Evolutionary conservation across 2,329 filamentous ascomycete species (phyloP).

Genomic region (Claviceps sp.): DNA sequence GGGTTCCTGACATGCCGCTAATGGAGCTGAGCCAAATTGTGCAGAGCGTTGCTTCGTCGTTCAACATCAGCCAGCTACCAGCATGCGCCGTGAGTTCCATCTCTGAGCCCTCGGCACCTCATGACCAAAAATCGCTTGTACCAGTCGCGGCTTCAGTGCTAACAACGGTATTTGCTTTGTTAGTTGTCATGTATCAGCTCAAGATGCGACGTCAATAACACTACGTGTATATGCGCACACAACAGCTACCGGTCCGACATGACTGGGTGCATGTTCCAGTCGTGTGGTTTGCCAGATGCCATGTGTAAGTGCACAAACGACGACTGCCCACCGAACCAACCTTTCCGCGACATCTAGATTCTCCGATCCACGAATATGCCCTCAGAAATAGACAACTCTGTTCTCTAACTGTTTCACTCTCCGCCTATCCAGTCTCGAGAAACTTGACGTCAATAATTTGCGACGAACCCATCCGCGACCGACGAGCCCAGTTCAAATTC

Average conservation of each 20-base stretch:
- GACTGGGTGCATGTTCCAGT: constrained; percentile 12
- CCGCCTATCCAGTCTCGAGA: constrained; percentile 4
- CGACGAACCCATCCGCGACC: constrained; percentile 10
- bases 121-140: not conserved
- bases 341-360: not conserved
- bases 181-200: constrained; percentile 11
- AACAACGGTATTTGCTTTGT: too few relatives aligned
- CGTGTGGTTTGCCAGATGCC: constrained; percentile 5
- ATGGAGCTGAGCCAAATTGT: not conserved
- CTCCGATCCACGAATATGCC: too few relatives aligned
- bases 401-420: too few relatives aligned
- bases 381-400: too few relatives aligned
- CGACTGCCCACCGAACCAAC: not conserved
- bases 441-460: constrained; percentile 12
- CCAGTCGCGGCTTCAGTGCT: not conserved
- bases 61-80: not conserved
- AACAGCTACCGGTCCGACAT: constrained; percentile 8
- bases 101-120: not conserved
- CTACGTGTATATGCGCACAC: constrained; percentile 8
- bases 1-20: not conserved
- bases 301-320: not conserved
- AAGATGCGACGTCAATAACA: constrained; percentile 5
- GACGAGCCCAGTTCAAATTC: constrained; percentile 17
- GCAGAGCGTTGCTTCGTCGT: not conserved
- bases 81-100: constrained; percentile 1